Evolutionary conservation across 768 basidiomycete genomes (phyloP).

Genomic region (Lactifluus piperatus): DNA sequence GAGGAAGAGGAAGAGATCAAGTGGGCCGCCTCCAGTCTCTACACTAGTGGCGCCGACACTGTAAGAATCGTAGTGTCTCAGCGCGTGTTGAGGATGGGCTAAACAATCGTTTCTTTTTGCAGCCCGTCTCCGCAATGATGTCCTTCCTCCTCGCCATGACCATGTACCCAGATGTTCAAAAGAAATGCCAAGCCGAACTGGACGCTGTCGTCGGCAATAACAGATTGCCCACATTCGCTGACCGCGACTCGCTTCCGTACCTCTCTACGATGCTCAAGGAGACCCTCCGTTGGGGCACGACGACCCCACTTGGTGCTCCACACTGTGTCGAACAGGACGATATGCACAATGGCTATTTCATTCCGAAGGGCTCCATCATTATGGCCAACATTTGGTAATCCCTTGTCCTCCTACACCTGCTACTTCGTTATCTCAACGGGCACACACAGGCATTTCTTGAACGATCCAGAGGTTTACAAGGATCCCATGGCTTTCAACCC

Average conservation of each 20-base stretch:
- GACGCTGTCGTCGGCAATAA: constrained; percentile 22
- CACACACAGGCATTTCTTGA: too few relatives aligned
- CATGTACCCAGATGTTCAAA: constrained; percentile 22
- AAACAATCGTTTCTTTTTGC: neutral
- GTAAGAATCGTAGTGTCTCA: neutral
- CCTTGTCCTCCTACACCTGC: too few relatives aligned
- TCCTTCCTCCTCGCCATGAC: constrained; percentile 27
- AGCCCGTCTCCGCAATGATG: constrained; percentile 21
- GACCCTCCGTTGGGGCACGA: constrained; percentile 20
- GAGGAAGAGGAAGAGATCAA: constrained; percentile 19
- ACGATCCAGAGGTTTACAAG: too few relatives aligned
- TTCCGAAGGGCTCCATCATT: too few relatives aligned
- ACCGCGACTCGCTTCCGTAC: constrained; percentile 20
- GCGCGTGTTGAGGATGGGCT: neutral
- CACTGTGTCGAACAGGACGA: too few relatives aligned
- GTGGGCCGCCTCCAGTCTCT: constrained; percentile 18
- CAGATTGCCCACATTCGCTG: constrained; percentile 22
- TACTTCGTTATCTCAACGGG: too few relatives aligned
- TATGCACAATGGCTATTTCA: too few relatives aligned
- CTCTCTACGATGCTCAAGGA: constrained; percentile 22
- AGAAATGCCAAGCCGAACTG: constrained; percentile 23
- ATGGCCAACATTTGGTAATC: too few relatives aligned
- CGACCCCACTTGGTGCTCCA: constrained; percentile 12
- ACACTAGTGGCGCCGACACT: neutral
- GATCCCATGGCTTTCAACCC: too few relatives aligned